A percentile compares a stretch with the other conserved stretches of the same genome.
Conservation (phyloP, 352 stramenopile genomes). For the Pythium monospermum region DNA sequence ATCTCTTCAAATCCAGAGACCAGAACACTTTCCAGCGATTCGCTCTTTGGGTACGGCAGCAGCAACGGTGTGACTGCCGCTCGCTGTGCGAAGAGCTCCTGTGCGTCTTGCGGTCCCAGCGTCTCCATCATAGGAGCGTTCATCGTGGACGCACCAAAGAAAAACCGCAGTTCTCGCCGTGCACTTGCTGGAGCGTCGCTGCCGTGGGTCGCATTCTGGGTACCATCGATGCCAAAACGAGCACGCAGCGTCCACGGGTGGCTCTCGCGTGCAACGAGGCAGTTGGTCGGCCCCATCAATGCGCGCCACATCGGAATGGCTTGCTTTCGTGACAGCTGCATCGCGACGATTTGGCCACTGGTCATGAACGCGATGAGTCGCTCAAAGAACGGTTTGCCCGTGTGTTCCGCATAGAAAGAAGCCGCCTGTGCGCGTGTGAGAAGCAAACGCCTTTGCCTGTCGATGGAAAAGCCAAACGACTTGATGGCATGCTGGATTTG, state of each 20-base stretch:
- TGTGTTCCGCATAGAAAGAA: slow-evolving; percentile 61
- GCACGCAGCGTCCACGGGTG: slow-evolving; percentile 58
- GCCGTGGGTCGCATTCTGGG: slow-evolving; percentile 77
- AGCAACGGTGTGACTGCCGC: background rate
- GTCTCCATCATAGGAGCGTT: slow-evolving; percentile 5
- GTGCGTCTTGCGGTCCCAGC: background rate
- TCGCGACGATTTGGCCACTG: slow-evolving; percentile 52
- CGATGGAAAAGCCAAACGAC: slow-evolving; percentile 47
- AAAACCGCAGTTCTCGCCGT: slow-evolving; percentile 66
- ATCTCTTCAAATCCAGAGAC: slow-evolving; percentile 35
- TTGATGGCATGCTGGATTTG: slow-evolving; percentile 36
- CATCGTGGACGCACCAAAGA: slow-evolving; percentile 38
- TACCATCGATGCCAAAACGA: slow-evolving; percentile 76
- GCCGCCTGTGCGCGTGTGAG: slow-evolving; percentile 44
- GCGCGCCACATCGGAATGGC: slow-evolving; percentile 63
- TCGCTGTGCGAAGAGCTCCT: background rate
- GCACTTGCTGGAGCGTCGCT: slow-evolving; percentile 58
- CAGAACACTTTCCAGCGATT: slow-evolving; percentile 32
- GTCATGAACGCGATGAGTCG: slow-evolving; percentile 61
- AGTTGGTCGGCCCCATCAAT: slow-evolving; percentile 80
- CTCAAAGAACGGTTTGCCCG: slow-evolving; percentile 55
- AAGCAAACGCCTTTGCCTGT: slow-evolving; percentile 27
- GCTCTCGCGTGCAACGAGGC: slow-evolving; percentile 33
- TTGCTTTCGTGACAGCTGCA: slow-evolving; percentile 36
- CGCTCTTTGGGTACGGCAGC: background rate